Base-by-base conservation (phyloP, 1,284 basidiomycete species). In the Fistulinella cinereoalba region DNA sequence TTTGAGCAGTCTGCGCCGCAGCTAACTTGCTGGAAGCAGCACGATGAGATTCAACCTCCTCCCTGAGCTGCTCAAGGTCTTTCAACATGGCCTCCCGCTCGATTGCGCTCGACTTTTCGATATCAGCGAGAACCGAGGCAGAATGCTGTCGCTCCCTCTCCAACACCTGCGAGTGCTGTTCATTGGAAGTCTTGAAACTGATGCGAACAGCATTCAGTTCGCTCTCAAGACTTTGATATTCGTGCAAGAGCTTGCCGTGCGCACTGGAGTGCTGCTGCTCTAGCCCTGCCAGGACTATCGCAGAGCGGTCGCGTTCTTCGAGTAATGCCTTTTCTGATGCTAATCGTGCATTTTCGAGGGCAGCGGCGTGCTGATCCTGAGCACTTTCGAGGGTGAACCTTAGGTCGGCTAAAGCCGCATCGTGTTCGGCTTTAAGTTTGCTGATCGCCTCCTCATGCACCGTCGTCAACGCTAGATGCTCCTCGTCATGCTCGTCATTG, bases 41-140 rank as follows among this genome's bases (percentile, higher is more conserved):
- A 60, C 84, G 84, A 64, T 84, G 76, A 2, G 79, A 71, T 49
- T 80, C 78, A 6, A 87, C 66, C 57, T 91, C 81, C 49, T 83
- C 73, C 6, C 73, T 57, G 27, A 89, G 71, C 9, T 76, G 53
- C 18, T 80, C 77, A 31, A 76, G 76, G 42, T 82, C 76, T 52
- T 74, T 73, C 37, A 69, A 70, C 41, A 83, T 66, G 11, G 65
- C 64, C 28, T 64, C 66, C 23, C 71, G 53, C 44, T 73, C 72
- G 45, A 46, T 48, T 33, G 69, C 56, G 32, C 70, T 67, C 41
- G 58, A 61, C 43, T 60, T 58, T 33, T 73, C 66, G 23, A 72
- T 52, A 27, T 71, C 66, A 41, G 60, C 56, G 10, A 71, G 38
- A 10, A 51, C 50, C 23, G 55, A 57, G 10, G 53, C 51, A 24